A percentile compares a stretch with the other conserved stretches of the same genome.
phyloP scores from a whole-genome alignment of 805 yeast species.

The Candida railenensis region DNA sequence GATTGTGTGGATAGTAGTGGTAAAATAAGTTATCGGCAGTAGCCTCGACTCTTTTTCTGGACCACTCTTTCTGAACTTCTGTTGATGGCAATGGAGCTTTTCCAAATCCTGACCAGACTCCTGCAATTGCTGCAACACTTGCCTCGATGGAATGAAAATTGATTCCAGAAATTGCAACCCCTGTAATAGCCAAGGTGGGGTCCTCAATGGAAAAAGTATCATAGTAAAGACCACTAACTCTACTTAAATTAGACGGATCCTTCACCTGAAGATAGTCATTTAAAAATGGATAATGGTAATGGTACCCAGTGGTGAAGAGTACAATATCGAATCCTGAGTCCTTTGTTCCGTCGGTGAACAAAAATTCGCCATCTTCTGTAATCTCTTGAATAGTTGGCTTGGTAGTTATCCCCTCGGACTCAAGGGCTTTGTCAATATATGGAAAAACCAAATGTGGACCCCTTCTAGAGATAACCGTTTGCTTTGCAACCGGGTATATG shows the following conservation, averaged over 20 bases:
- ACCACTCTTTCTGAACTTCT: conserved; percentile 40
- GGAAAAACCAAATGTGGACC: conserved; percentile 25
- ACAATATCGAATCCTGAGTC: conserved; percentile 35
- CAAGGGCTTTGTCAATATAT: conserved; percentile 40
- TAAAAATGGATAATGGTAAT: conserved; percentile 44
- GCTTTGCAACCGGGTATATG: conserved; percentile 22
- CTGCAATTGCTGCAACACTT: conserved; percentile 54
- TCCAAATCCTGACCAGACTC: conserved; percentile 45
- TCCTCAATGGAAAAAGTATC: conserved; percentile 41
- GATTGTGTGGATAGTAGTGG: conserved; percentile 31
- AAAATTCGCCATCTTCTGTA: conserved; percentile 21
- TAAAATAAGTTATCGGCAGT: conserved; percentile 23
- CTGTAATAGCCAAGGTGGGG: conserved; percentile 42
- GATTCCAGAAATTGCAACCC: conserved; percentile 41
- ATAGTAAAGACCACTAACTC: conserved; percentile 37
- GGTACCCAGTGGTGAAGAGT: conserved; percentile 53
- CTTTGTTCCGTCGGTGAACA: conserved; percentile 26
- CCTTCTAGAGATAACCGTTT: conserved; percentile 26
- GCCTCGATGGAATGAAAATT: conserved; percentile 52
- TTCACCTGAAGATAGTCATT: conserved; percentile 20
- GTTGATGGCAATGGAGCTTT: conserved; percentile 33
- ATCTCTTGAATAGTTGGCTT: conserved; percentile 25
- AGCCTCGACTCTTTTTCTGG: conserved; percentile 18
- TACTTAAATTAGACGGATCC: conserved; percentile 23
- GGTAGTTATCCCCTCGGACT: conserved; percentile 27